Base-by-base conservation (phyloP, 1,139 yeast species). In the Kurtzmaniella quercitrusa region DNA sequence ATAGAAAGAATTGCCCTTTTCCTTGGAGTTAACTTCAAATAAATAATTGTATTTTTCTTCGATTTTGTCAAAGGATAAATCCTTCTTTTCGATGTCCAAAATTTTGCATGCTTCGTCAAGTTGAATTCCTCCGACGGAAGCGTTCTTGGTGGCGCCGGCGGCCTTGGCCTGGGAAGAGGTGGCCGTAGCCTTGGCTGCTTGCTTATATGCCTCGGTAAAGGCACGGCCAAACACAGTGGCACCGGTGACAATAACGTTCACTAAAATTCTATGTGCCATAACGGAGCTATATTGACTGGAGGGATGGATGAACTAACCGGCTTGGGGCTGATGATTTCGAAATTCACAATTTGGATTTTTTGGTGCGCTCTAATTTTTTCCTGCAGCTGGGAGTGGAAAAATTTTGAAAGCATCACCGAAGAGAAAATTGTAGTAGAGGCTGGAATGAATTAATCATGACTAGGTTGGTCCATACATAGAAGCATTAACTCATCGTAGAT, bases 181-280 rank as follows among this genome's bases (percentile, higher is more conserved):
- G 6, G 88, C 87, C 8, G 88, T 78, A 34, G 88, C 89, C 45
- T 87, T 84, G 15, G 97, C 95, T 1, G 98, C 98, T 66, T 93
- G 98, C 57, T 84, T 85, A 73, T 91, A 93, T 0, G 98, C 98
- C 61, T 89, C 96, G n/a, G 91, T 78, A 64, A 93, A 93, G 0
- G 98, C 98, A 52, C 88, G 80, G 42, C 98, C 98, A 60, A 93
- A 89, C 36, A 93, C 98, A 50, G 88, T 84, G 11, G 98, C 95
- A 44, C 98, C 98, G 17, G 98, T 91, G 59, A 91, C 79, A 46
- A 89, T 78, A 50, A 93, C 96, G 66, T 88, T 93, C 52, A 88
- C 88, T 43, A 93, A 60, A 49, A 93, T 76, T 71, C 97, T 81
- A 63, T 91, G 96, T 50, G 98, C 98, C 97, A 72, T 72, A 46